phyloP scores from a whole-genome alignment of 768 basidiomycete genomes.

The Pleurotus pulmonarius region DNA sequence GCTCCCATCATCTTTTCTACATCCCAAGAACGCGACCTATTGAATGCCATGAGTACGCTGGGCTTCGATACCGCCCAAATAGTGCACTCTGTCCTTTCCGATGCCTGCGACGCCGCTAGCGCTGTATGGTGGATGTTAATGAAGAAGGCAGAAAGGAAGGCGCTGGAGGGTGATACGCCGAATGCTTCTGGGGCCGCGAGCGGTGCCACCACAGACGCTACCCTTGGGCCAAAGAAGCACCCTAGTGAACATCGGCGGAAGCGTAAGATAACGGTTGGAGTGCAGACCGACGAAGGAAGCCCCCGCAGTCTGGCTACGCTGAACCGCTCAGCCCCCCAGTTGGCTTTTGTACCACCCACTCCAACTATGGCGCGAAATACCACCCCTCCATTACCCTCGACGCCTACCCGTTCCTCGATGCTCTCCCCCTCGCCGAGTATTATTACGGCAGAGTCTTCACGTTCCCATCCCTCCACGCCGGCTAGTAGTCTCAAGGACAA shows the following conservation, averaged over 20 bases:
- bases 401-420: conserved; percentile 46
- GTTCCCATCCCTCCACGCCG: conserved; percentile 71
- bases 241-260: conserved; percentile 16
- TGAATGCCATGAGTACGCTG: conserved; percentile 68
- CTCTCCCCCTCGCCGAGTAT: conserved; percentile 54
- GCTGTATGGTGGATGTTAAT: conserved; percentile 97
- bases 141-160: conserved; percentile 67
- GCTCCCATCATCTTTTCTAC: conserved; percentile 88
- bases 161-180: conserved; percentile 25
- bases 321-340: conserved; percentile 48
- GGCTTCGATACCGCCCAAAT: conserved; percentile 95
- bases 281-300: conserved; percentile 42
- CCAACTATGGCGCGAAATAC: conserved; percentile 53
- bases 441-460: conserved; percentile 43
- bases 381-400: conserved; percentile 52
- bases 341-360: conserved; percentile 76
- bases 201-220: conserved; percentile 13
- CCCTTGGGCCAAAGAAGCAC: conserved; percentile 13
- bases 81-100: conserved; percentile 85
- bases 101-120: conserved; percentile 90
- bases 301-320: conserved; percentile 21
- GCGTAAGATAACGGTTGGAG: conserved; percentile 27
- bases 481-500: conserved; percentile 56
- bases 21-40: conserved; percentile 70
- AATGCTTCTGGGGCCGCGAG: conserved; percentile 7